Percentiles rank a stretch among this genome's conserved stretches.
Evolutionary conservation across 2,329 filamentous ascomycete species (phyloP).

Genomic region (Cercospora citrullina): DNA sequence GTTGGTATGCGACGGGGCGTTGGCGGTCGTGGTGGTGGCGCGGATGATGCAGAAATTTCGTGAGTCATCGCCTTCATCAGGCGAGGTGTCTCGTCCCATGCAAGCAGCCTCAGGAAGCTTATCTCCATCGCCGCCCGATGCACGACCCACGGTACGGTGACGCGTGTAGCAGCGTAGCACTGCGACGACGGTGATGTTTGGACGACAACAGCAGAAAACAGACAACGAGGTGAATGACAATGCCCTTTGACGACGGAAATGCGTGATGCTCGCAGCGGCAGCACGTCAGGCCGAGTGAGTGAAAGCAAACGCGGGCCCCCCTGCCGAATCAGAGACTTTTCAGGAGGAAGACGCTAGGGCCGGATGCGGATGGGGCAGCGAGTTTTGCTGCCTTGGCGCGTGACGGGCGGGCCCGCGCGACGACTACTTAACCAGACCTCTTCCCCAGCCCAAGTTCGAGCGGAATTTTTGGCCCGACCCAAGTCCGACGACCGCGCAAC

Average conservation of each 20-base stretch:
- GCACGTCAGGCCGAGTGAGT: neutral
- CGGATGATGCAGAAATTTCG: slow-evolving; percentile 2
- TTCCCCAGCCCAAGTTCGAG: neutral
- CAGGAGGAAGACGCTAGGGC: neutral
- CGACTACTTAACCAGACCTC: slow-evolving; percentile 2
- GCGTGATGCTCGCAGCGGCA: neutral
- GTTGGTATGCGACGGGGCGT: neutral
- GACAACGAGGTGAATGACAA: neutral
- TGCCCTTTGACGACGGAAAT: neutral
- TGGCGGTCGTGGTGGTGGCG: neutral
- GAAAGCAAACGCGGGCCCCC: neutral
- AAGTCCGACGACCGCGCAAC: slow-evolving; percentile 13
- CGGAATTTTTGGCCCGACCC: neutral
- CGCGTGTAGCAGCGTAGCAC: neutral
- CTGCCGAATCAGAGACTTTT: slow-evolving; percentile 9
- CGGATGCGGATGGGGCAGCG: neutral
- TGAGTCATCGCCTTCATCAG: slow-evolving; percentile 10
- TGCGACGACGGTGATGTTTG: neutral
- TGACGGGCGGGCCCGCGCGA: neutral
- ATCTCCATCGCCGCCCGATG: slow-evolving; percentile 11
- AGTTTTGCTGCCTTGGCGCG: slow-evolving; percentile 1
- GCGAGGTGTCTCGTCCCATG: neutral
- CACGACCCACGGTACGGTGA: neutral
- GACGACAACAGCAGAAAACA: neutral
- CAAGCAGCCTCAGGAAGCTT: slow-evolving; percentile 12